Base-by-base conservation (phyloP, 352 stramenopile genomes). In the Lagenidium sp. region DNA sequence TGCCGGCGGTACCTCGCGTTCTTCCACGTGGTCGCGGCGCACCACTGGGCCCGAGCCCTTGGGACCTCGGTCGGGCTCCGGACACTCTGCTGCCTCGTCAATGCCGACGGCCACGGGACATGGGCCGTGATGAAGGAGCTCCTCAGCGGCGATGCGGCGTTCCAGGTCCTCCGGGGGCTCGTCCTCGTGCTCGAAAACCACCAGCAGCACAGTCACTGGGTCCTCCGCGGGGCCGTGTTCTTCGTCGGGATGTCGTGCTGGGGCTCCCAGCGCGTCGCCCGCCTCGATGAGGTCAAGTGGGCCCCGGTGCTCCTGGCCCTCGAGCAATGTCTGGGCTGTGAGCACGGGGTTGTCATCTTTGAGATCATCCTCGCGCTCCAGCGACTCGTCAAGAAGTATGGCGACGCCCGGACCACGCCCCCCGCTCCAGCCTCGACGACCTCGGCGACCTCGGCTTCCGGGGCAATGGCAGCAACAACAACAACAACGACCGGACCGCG, bases 211-310 rank as follows among this genome's bases (percentile, higher is more conserved):
- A 82, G 66, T 16, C 65, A 78, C 36, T 87, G 70, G 71, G 74
- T 89, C n/a, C 56, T 88, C 0, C 71, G 82, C 37, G 82, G 82
- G 0, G 79, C 80, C 0, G 78, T 94, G 11, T 94, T 93, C 55
- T 94, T 91, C 48, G 55, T 94, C 4, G 82, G 80, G 2, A 94
- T 94, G 82, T 93, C 80, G 13, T 89, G 75, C 26, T 94, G 82
- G 82, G 82, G 82, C 3, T 91, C 77, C 12, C 80, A 94, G 38
- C 76, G 81, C 16, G 63, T 92, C 0, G 51, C 62, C 4, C 76
- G 66, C 42, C 70, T 94, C 41, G 77, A 90, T 16, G 60, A 86
- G 31, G 67, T 87, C 42, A 72, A 76, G 42, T 91, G 78, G 76
- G 63, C 63, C 3, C 71, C 80, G 10, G 74, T 92, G 23, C 50